Evolutionary conservation across 306 rosid genomes (phyloP).

Genomic region (Sicyos edulis): DNA sequence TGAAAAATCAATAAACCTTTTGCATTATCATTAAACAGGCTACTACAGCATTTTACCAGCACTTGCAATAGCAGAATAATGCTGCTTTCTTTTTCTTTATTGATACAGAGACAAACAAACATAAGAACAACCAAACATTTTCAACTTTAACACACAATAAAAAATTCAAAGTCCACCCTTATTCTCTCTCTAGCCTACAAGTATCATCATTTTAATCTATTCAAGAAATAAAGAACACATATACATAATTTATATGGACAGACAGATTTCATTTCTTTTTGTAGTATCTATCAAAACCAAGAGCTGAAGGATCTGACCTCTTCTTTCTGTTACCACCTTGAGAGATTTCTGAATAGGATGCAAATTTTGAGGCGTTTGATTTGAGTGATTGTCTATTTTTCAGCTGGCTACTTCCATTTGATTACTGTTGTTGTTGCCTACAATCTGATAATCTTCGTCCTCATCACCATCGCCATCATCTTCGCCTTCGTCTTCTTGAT

Average conservation of each 20-base stretch:
- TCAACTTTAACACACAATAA: constrained; percentile 39
- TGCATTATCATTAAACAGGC: constrained; percentile 1
- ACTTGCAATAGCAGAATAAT: constrained; percentile 20
- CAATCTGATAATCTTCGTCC: constrained; percentile 32
- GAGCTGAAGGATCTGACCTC: constrained; percentile 1
- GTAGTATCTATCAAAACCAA: background rate
- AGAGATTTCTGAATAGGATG: background rate
- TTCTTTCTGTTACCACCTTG: background rate
- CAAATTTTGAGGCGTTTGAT: background rate
- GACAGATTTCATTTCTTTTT: constrained; percentile 4
- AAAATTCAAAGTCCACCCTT: constrained; percentile 23
- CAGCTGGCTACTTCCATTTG: constrained; percentile 40
- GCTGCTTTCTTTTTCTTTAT: constrained; percentile 20
- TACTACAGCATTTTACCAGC: constrained; percentile 5
- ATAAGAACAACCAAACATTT: constrained; percentile 29
- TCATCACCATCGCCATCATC: constrained; percentile 27
- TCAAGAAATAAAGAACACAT: constrained; percentile 17
- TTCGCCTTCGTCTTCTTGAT: constrained; percentile 24
- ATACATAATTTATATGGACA: constrained; percentile 15
- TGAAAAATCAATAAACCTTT: constrained; percentile 18
- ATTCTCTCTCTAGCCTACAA: constrained; percentile 20
- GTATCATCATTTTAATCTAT: constrained; percentile 17
- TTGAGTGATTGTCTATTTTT: constrained; percentile 1
- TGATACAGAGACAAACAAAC: constrained; percentile 29
- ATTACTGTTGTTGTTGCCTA: constrained; percentile 24